These are phyloP conservation scores for Beauveria asiatica DNA, from an alignment of 2,329 filamentous ascomycete genomes.

Conservation along the genomic window DNA sequence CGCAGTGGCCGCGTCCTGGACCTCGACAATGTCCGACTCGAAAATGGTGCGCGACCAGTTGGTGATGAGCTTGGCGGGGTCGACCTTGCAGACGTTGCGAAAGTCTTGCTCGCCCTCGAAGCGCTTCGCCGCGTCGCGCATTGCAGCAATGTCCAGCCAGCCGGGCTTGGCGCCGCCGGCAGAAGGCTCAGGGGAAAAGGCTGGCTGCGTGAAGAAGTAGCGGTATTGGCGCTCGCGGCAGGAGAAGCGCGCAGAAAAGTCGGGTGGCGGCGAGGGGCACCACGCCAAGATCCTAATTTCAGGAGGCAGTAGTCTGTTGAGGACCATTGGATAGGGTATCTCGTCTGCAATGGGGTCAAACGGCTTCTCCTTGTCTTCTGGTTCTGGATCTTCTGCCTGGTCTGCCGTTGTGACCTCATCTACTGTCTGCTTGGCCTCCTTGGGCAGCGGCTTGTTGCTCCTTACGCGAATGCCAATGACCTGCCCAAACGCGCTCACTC, in stretches of 20 bases:
- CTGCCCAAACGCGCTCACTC: slow-evolving; percentile 95
- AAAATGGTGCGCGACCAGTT: slow-evolving; percentile 76
- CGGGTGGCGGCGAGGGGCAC: slow-evolving; percentile 72
- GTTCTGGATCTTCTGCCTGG: slow-evolving; percentile 17
- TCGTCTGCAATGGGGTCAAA: slow-evolving; percentile 71
- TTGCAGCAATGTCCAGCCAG: slow-evolving; percentile 80
- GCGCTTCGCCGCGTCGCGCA: slow-evolving; percentile 71
- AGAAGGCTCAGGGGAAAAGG: slow-evolving; percentile 56
- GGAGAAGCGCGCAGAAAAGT: slow-evolving; percentile 86
- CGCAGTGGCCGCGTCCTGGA: slow-evolving; percentile 44
- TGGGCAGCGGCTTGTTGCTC: slow-evolving; percentile 60
- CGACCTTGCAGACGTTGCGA: slow-evolving; percentile 93
- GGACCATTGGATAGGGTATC: slow-evolving; percentile 69
- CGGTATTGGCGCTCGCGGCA: slow-evolving; percentile 87
- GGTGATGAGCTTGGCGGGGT: slow-evolving; percentile 78
- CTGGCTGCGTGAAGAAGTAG: slow-evolving; percentile 96
- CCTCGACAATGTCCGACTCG: slow-evolving; percentile 68
- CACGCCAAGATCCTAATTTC: slow-evolving; percentile 90
- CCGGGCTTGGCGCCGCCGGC: slow-evolving; percentile 43
- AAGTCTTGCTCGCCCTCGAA: slow-evolving; percentile 88
- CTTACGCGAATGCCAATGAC: slow-evolving; percentile 78
- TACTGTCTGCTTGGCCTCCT: slow-evolving; percentile 11
- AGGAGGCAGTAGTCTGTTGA: slow-evolving; percentile 80
- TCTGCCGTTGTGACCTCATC: neutral
- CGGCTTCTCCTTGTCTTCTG: slow-evolving; percentile 16